Base-by-base conservation (phyloP, 164 flowering plant genomes). In the Chimonanthus praecox region DNA sequence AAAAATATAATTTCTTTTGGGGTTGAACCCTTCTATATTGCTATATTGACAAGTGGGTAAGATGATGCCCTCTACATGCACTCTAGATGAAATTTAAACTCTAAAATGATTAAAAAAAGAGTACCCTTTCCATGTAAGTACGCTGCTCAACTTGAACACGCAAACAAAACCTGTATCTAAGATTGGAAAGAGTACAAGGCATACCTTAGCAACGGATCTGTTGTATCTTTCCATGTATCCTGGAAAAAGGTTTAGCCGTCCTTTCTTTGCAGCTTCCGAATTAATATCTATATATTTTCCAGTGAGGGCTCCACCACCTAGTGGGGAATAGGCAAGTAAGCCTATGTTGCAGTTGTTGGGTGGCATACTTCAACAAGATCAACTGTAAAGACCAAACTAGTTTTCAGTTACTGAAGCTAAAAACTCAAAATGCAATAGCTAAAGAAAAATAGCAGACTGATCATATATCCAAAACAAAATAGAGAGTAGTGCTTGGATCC, bases 361-460 rank as follows among this genome's bases (percentile, higher is more conserved):
- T 94, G 97, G 82, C 99, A 94, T 67, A 91, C 97, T 84, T 94
- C 97, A 75, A 91, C 93, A 51, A 94, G 92, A 82, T 94, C 97
- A 83, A 85, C 99, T 92, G 91, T 80, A 83, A 58, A 64, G 13
- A 72, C 20, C 47, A 10, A 71, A 71, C 46, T 33, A 18, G 58
- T 21, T 15, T 69, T 44, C 11, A 60, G 64, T 13, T 50, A 43
- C 58, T 21, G 66, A 63, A 10, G 33, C 60, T 54, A 54, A 54
- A 11, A 11, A 54, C 60, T 54, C 16, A 3, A 13, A 54, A 3
- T 4, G 4, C 66, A 6, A 63, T 21, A 8, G 4, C 66, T 8
- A 33, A 63, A 33, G 66, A 63, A 63, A 44, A 63, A 20, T 20
- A 33, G 11, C 61, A 10, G 16, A 10, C 61, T 58, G 11, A 13